Base-by-base conservation (phyloP, 805 yeast species). In the Peterozyma toletana region DNA sequence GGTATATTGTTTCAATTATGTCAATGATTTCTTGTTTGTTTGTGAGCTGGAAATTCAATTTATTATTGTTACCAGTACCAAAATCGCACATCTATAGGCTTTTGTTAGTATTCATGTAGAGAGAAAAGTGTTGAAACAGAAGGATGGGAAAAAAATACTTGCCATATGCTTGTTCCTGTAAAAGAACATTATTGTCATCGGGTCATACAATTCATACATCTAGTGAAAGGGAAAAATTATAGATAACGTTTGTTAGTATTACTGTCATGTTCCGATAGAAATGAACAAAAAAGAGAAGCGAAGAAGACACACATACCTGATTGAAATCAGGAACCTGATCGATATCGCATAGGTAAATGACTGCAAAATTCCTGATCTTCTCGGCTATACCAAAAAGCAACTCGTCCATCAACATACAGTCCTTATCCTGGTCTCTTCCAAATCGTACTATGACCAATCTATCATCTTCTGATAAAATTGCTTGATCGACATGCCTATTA, bases 11-110 rank as follows among this genome's bases (percentile, higher is more conserved):
- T 56, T 93, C 99, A 10, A 93, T 66, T 30, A 93, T 84, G 60
- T 91, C 98, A 16, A 93, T 85, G 70, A 93, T 63, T 53, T 89
- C 97, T 59, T 91, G 96, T 48, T 83, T 81, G 58, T 86, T 86
- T 36, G 77, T 80, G 17, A 84, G 59, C 11, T 78, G 71, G 62
- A 91, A 91, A 57, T 88, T 89, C 67, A 93, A 68, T 69, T 93
- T 91, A 69, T 93, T 93, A 63, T 93, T 93, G 59, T 93, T 89
- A 30, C 99, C 99, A 0, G 98, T 93, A 2, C 99, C 99, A 62
- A 90, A 89, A 68, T 93, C 99, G 63, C 96, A 87, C 95, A 93
- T 80, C 49, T 42, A 29, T 5, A 40, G 17, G 11, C 13, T 17
- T 14, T 17, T 29, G 35, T 30, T 39, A 35, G 39, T 39, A 15